Evolutionary conservation across 164 flowering plant genomes (phyloP).

Genomic region (Protea cynaroides): DNA sequence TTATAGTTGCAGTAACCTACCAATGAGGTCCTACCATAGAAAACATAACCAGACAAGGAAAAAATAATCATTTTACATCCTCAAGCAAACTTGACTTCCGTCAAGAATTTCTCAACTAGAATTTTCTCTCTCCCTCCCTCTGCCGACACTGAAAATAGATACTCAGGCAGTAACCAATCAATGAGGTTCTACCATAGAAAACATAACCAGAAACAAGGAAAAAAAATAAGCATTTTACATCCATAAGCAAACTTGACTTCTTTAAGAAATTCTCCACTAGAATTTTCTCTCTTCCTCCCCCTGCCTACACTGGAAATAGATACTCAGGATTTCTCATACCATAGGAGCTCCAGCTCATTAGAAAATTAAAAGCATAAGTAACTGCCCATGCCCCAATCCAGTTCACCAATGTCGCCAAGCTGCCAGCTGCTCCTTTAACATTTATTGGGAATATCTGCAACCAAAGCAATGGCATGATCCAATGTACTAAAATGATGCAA

Average conservation of each 20-base stretch:
- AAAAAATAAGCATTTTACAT: background rate
- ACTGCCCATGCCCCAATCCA: slow-evolving; percentile 89
- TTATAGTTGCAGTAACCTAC: background rate
- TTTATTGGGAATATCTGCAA: slow-evolving; percentile 81
- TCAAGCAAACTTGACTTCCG: no score
- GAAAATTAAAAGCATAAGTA: slow-evolving; percentile 82
- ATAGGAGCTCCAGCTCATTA: slow-evolving; percentile 79
- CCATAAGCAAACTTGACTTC: no score
- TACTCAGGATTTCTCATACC: slow-evolving; percentile 29
- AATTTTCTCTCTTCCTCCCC: no score
- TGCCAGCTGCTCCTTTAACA: slow-evolving; percentile 88
- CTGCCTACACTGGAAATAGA: no score
- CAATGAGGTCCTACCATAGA: background rate
- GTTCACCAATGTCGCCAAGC: slow-evolving; percentile 74
- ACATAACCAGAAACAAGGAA: background rate
- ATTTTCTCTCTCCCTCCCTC: no score
- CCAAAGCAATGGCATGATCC: background rate
- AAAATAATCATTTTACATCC: background rate
- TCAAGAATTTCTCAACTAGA: no score
- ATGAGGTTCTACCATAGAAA: background rate
- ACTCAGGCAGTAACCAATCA: background rate
- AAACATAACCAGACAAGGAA: background rate
- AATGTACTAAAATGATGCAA: background rate
- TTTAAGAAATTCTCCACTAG: no score
- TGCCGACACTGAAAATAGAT: no score